Conservation (phyloP, 2,329 filamentous ascomycete genomes). For the Elsinoe perseae region DNA sequence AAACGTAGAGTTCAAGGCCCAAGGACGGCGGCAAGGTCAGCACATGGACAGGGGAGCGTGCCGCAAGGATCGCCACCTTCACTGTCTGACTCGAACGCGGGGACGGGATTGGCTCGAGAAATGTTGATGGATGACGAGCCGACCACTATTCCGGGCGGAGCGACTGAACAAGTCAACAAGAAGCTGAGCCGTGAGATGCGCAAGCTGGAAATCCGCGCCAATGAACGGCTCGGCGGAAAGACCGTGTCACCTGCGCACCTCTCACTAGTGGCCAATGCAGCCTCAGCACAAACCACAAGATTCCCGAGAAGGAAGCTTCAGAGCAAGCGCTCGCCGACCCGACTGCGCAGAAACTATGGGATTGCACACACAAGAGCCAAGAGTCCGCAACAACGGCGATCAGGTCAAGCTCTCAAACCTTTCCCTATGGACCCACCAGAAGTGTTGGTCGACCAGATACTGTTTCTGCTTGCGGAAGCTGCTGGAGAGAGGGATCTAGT, state of each 20-base stretch:
- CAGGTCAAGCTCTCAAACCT: neutral
- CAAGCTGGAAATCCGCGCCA: neutral
- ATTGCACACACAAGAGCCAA: neutral
- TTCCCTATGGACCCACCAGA: neutral
- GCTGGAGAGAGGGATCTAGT: constrained; percentile 2
- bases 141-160: no score
- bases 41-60: neutral
- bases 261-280: no score
- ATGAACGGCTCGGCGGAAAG: neutral
- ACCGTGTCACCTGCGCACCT: neutral
- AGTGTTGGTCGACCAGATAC: constrained; percentile 1
- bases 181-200: constrained; percentile 4
- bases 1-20: neutral
- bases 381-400: neutral
- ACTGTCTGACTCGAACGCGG: no score
- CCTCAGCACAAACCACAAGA: neutral
- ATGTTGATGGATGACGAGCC: no score
- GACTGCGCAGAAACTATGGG: neutral
- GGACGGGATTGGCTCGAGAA: neutral
- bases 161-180: neutral
- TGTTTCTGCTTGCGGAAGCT: constrained; percentile 8
- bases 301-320: neutral
- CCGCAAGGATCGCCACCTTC: no score
- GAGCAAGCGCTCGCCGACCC: neutral
- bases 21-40: neutral